Evolutionary conservation across 768 basidiomycete species (phyloP), one percentile per base, ranked within the genome.

Genomic region (Naganishia vishniacii): DNA sequence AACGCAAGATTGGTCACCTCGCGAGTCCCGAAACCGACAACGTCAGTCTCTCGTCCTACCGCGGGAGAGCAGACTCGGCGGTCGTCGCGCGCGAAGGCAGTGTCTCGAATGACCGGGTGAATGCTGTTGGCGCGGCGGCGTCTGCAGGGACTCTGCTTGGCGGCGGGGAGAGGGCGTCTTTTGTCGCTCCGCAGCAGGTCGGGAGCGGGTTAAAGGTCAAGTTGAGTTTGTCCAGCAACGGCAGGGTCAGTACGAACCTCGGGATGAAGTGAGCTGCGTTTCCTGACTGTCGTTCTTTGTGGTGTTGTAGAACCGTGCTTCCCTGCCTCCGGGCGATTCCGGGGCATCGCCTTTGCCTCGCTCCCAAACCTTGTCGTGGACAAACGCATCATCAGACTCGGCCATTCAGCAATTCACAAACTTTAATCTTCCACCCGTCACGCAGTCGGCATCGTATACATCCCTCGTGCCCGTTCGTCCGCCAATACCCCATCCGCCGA

Each of bases 401-500:
- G 68, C 37, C 40, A 59, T 15, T 47, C 70, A 32, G 53, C 70
- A 11, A 58, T 40, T 49, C 64, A 71, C 74, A 51, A 73, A 75
- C 61, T 74, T 73, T 53, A 68, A 71, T 6, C 65, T 73, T n/a
- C 73, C 73, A 12, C 25, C 68, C 16, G 51, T 56, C 20, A 58
- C 16, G 26, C 63, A n/a, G 48, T 70, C 62, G 3, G 15, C 61
- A 3, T 29, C 47, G 20, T 48, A 32, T 28, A 12, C 25, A 1
- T 51, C 74, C 8, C 64, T 75, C 0, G 66, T 76, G 11, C 74
- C 76, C 0, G 66, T 68, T 20, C 66, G 75, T 20, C 76, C 71
- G 16, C 73, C 72, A 15, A 72, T 75, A 8, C 71, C 72, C 40
- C 70, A 70, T 59, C 76, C 78, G 0, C 72, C 75, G 11, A 67